Evolutionary conservation across 108 stramenopile genomes (phyloP), one percentile per base, ranked within the genome.

Genomic region (Discostella stelligeroides): DNA sequence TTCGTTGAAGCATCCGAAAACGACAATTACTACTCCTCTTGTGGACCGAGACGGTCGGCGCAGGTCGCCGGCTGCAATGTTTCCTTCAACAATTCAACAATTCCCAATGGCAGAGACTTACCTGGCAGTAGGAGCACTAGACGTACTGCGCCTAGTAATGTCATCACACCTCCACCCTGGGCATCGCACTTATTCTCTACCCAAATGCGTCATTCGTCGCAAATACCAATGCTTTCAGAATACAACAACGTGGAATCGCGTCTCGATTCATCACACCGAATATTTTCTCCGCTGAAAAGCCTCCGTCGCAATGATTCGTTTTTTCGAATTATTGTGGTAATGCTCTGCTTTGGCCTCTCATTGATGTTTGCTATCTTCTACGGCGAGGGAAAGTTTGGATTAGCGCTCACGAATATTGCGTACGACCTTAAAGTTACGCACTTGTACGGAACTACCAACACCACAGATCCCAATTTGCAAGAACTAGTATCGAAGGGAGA

Each of bases 151-250:
- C n/a, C n/a, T n/a, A n/a, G n/a, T n/a, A 63, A 29, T 28, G 68
- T 76, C 20, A 43, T 76, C 24, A 66, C 61, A 0, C 75, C 75
- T 41, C 58, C 75, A 28, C 61, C 75, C 34, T 61, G 65, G 20
- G 43, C 43, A n/a, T 45, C 43, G 43, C 34, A 34, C 6, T 47
- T 24, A 12, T 68, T 76, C 21, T 51, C 66, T n/a, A 29, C 47
- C 3, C 61, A 61, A 14, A 76, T 66, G 15, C 66, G 66, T 24
- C 75, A 76, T 68, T 66, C 75, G 11, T 76, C 75, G 1, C 75
- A 68, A 14, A 25, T 65, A 1, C 56, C 45, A 1, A 40, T 55
- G 4, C 28, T 45, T 9, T 46, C 50, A 4, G 60, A 55, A 27
- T 48, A 20, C 37, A 21, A 59, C 24, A 27, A 59, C 14, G 11